Conservation (phyloP, 2,329 filamentous ascomycete genomes). For the Hypoxylon sp. region DNA sequence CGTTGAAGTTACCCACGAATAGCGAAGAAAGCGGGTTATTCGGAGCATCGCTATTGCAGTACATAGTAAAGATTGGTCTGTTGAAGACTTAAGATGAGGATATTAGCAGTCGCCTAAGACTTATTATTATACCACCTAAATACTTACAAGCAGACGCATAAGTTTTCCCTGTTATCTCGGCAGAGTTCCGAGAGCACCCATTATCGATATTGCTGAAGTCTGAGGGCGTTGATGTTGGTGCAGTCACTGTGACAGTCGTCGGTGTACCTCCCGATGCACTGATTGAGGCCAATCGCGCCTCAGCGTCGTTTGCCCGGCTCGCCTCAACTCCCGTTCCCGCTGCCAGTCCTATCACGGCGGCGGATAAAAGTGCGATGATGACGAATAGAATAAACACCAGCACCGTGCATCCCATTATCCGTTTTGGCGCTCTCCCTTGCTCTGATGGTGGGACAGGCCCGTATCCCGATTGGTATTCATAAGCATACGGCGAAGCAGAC, state of each 20-base stretch:
- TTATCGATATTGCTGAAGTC: slow-evolving; percentile 56
- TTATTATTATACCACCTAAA: too few relatives aligned
- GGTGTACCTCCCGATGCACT: slow-evolving; percentile 31
- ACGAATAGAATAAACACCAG: slow-evolving; percentile 60
- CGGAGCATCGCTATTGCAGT: slow-evolving; percentile 61
- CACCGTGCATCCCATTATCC: slow-evolving; percentile 57
- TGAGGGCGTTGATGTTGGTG: slow-evolving; percentile 49
- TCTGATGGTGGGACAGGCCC: slow-evolving; percentile 35
- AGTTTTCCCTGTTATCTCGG: slow-evolving; percentile 56
- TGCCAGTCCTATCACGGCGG: slow-evolving; percentile 61
- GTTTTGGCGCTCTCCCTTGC: slow-evolving; percentile 35
- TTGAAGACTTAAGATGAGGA: slow-evolving; percentile 54
- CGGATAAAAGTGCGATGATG: slow-evolving; percentile 59
- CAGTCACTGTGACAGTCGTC: slow-evolving; percentile 43
- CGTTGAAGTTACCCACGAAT: slow-evolving; percentile 60
- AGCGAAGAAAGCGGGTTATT: slow-evolving; percentile 58
- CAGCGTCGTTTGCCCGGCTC: slow-evolving; percentile 58
- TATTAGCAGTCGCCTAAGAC: slow-evolving; percentile 29
- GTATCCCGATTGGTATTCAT: slow-evolving; percentile 43
- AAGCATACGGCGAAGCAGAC: slow-evolving; percentile 38
- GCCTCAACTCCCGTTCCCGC: slow-evolving; percentile 61
- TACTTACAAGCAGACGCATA: slow-evolving; percentile 60
- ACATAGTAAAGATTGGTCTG: slow-evolving; percentile 58
- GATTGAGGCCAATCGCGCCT: slow-evolving; percentile 53
- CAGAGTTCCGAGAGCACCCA: slow-evolving; percentile 57